Percentiles rank a stretch among this genome's conserved stretches.
Conservation (phyloP, 2,329 filamentous ascomycete genomes). For the Beauveria bassiana region DNA sequence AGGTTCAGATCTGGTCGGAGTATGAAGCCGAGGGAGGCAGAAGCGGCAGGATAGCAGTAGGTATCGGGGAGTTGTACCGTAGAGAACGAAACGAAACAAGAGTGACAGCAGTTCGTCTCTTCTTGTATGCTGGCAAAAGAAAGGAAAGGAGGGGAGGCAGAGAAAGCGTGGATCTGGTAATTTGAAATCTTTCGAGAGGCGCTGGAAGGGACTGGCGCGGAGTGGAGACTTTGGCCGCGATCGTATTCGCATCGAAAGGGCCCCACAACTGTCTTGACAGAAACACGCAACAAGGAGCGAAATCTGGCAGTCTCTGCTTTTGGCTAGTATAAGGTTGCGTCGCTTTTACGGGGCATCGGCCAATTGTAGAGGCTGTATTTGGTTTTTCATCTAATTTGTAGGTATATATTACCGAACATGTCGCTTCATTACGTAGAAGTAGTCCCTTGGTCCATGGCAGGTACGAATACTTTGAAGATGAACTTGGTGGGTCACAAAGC, state of each 20-base stretch:
- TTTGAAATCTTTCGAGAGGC: constrained; percentile 3
- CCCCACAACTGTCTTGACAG: neutral
- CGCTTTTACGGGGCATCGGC: constrained; percentile 1
- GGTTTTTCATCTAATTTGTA: neutral
- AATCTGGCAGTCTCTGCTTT: neutral
- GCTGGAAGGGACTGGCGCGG: neutral
- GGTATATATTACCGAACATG: neutral
- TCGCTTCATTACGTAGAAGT: neutral
- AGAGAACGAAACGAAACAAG: neutral
- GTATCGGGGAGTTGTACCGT: neutral
- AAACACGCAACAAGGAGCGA: neutral
- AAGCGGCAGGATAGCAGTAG: neutral
- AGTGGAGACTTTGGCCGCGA: neutral
- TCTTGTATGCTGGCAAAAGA: neutral
- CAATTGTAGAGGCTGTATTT: neutral
- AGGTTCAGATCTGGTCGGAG: neutral
- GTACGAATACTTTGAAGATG: no score
- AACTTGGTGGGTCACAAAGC: no score
- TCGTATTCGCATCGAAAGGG: neutral
- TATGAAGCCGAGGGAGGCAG: neutral
- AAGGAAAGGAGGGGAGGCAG: neutral
- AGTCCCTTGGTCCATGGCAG: no score
- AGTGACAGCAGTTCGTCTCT: neutral
- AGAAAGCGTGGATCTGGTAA: neutral
- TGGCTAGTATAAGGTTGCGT: neutral